A percentile compares a stretch with the other conserved stretches of the same genome.
phyloP scores from a whole-genome alignment of 2,329 filamentous ascomycete genomes.

The Cladosporium phlei region DNA sequence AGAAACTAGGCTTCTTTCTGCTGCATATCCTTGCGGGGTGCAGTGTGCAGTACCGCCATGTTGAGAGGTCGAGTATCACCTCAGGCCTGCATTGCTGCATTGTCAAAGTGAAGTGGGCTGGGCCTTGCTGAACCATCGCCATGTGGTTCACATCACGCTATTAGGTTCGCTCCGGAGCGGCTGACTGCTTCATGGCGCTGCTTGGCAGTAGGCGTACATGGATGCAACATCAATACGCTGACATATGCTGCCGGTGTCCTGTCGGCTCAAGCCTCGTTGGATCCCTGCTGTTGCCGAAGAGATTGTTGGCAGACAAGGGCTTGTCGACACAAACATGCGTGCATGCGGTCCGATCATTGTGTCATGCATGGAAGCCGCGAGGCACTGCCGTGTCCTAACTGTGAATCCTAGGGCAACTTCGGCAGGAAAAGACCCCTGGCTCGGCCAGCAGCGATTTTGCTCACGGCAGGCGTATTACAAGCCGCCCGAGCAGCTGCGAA shows the following conservation, averaged over 20 bases:
- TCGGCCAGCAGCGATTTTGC: too few relatives aligned
- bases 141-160: background rate
- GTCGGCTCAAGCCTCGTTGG: background rate
- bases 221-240: background rate
- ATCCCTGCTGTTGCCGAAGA: background rate
- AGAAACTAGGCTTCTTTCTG: background rate
- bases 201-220: background rate
- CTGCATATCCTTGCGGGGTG: conserved; percentile 11
- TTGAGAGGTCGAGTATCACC: background rate
- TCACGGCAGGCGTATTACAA: too few relatives aligned
- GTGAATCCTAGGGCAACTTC: too few relatives aligned
- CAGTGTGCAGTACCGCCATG: background rate
- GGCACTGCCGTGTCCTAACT: too few relatives aligned
- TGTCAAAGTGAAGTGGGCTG: background rate
- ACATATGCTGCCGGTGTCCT: background rate
- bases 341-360: too few relatives aligned
- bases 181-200: background rate
- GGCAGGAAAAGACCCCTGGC: too few relatives aligned
- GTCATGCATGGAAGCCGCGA: too few relatives aligned
- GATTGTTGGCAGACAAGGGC: too few relatives aligned
- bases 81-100: background rate
- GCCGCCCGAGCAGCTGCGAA: too few relatives aligned
- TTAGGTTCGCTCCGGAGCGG: conserved; percentile 10
- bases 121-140: background rate
- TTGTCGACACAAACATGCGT: too few relatives aligned